phyloP scores from a whole-genome alignment of 129 eudicot species.

The Daucus carota region DH1_v3.0 NC_030386.2:12748001-12748500 shows the following conservation, averaged over 20 bases:
- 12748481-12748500: constrained; percentile 97
- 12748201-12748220: constrained; percentile 4
- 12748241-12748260: background rate
- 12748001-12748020: constrained; percentile 33
- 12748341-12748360: constrained; percentile 71
- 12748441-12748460: constrained; percentile 30
- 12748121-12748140: constrained; percentile 81
- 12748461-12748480: constrained; percentile 96
- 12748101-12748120: constrained; percentile 85
- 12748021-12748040: constrained; percentile 21
- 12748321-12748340: constrained; percentile 80
- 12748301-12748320: constrained; percentile 77
- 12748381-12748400: constrained; percentile 9
- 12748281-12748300: constrained; percentile 93
- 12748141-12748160: constrained; percentile 91
- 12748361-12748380: constrained; percentile 86
- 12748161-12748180: constrained; percentile 91
- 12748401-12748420: constrained; percentile 1
- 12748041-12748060: constrained; percentile 29
- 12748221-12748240: background rate
- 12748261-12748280: constrained; percentile 31
- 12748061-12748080: constrained; percentile 28
- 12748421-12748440: constrained; percentile 7
- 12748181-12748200: constrained; percentile 80
- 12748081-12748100: constrained; percentile 59